phyloP scores from a whole-genome alignment of 345 rosid genomes.

The Acer campestre region DNA sequence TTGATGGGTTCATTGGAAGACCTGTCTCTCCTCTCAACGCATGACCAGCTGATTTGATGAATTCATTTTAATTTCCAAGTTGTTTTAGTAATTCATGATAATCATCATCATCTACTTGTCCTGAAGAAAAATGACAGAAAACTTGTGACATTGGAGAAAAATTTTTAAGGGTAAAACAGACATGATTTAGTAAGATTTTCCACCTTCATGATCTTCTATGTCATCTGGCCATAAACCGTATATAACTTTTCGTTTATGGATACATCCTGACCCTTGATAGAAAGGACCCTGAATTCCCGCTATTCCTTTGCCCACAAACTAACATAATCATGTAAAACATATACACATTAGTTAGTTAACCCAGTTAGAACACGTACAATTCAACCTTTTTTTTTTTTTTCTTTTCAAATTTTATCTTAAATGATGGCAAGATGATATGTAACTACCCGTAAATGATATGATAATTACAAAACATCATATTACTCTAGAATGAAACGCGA shows the following conservation, averaged over 20 bases:
- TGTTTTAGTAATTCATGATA: slow-evolving; percentile 12
- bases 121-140: slow-evolving; percentile 14
- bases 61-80: slow-evolving; percentile 53
- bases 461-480: no score
- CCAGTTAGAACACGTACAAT: no score
- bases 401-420: no score
- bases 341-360: background rate
- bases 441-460: no score
- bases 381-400: no score
- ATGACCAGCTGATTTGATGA: slow-evolving; percentile 33
- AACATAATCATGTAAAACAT: background rate
- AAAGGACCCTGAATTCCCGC: slow-evolving; percentile 56
- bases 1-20: slow-evolving; percentile 8
- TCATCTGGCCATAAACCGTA: slow-evolving; percentile 50
- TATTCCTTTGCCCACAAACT: slow-evolving; percentile 42
- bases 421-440: no score
- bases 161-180: background rate
- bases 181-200: background rate
- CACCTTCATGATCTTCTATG: slow-evolving; percentile 4
- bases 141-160: background rate
- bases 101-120: slow-evolving; percentile 14
- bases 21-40: slow-evolving; percentile 47
- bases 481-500: background rate
- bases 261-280: slow-evolving; percentile 63
- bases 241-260: slow-evolving; percentile 63